These are phyloP conservation scores for Beauveria scarabaeidicola DNA, from an alignment of 2,329 filamentous ascomycete genomes.

Conservation along the genomic window DNA sequence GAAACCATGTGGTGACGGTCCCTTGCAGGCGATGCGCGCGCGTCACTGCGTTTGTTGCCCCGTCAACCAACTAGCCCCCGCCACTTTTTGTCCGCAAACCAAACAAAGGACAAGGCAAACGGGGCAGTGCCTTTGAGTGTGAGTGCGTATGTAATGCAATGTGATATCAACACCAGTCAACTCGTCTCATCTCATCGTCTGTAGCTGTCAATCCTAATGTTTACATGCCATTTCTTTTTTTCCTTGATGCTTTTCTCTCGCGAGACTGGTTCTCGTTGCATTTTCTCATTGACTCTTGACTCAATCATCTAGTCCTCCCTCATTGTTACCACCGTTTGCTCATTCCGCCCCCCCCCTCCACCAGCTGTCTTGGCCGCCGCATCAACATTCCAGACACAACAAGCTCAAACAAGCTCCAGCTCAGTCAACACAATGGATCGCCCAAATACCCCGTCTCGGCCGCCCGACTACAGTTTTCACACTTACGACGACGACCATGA, in stretches of 20 bases:
- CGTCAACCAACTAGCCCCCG: constrained; percentile 1
- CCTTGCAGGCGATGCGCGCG: neutral
- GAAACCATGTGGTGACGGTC: neutral
- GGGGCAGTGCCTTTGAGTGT: neutral
- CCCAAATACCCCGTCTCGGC: constrained; percentile 41
- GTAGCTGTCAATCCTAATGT: neutral
- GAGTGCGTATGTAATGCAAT: neutral
- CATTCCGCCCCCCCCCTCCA: constrained; percentile 8
- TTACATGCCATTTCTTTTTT: neutral
- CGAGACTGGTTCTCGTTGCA: constrained; percentile 6
- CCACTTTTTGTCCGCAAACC: neutral
- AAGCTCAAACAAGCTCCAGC: constrained; percentile 7
- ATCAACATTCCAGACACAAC: constrained; percentile 21
- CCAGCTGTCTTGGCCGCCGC: constrained; percentile 5
- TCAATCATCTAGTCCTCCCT: neutral
- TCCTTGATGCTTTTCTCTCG: neutral
- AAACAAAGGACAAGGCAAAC: constrained; percentile 7
- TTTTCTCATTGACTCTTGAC: neutral
- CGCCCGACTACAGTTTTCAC: constrained; percentile 50
- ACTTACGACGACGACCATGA: constrained; percentile 48
- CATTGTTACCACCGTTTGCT: neutral
- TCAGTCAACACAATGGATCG: constrained; percentile 35
- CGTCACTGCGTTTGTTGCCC: neutral
- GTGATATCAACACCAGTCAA: neutral
- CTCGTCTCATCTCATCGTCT: neutral